Conservation (phyloP, 2,329 filamentous ascomycete genomes). For the Exophiala lecanii-corni region DNA sequence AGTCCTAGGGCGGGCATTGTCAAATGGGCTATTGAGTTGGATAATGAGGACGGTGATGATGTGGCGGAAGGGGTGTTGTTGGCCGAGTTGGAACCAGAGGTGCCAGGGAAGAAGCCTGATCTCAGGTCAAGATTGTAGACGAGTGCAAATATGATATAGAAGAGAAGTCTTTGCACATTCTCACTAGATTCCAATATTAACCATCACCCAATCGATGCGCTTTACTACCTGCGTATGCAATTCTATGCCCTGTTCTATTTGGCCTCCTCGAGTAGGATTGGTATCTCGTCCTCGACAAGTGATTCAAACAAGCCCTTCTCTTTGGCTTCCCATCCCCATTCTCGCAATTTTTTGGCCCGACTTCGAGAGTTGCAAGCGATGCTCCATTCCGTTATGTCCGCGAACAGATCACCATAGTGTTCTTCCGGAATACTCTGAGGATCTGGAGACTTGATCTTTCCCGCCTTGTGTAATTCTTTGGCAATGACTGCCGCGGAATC, state of each 20-base stretch:
- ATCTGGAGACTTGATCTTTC: slow-evolving; percentile 35
- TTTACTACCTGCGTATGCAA: too few species aligned
- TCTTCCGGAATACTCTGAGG: slow-evolving; percentile 36
- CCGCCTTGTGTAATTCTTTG: slow-evolving; percentile 34
- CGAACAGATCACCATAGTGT: slow-evolving; percentile 41
- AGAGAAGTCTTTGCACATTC: too few species aligned
- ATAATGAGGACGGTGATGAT: slow-evolving; percentile 49
- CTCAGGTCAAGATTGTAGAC: slow-evolving; percentile 1
- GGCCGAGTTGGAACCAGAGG: neutral
- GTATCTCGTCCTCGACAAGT: slow-evolving; percentile 39
- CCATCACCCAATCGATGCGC: too few species aligned
- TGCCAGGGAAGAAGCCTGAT: neutral
- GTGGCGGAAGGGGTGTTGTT: slow-evolving; percentile 48
- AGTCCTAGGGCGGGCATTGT: slow-evolving; percentile 45
- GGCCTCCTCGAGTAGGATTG: slow-evolving; percentile 17
- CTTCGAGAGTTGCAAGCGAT: slow-evolving; percentile 43
- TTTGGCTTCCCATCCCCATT: slow-evolving; percentile 43
- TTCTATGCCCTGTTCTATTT: too few species aligned
- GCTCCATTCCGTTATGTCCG: slow-evolving; percentile 32
- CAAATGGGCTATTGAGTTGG: slow-evolving; percentile 49
- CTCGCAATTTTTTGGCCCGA: slow-evolving; percentile 41
- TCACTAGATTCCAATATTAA: too few species aligned
- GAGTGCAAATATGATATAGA: too few species aligned
- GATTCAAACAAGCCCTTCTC: slow-evolving; percentile 41
- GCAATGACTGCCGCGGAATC: slow-evolving; percentile 39